Base-by-base conservation (phyloP, 1,284 basidiomycete species). In the Austroboletus novae-zelandiae region DNA sequence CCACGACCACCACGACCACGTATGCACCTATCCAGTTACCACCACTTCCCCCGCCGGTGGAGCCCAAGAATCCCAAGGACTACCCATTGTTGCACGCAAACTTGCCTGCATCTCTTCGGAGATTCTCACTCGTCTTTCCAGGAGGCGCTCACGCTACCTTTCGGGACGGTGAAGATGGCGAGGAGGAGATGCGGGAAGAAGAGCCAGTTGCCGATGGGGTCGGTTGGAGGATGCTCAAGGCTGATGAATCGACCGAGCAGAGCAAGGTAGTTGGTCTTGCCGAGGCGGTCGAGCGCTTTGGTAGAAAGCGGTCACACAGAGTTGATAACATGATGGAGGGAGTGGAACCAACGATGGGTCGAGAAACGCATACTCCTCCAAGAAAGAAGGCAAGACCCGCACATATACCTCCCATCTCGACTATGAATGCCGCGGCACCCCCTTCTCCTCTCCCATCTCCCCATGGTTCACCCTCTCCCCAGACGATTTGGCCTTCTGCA, bases 371-470 rank as follows among this genome's bases (percentile, higher is more conserved):
- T 61, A 77, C 77, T 23, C 79, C 81, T n/a, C 88, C 84, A 39
- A 78, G 87, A 47, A 91, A 91, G 76, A 89, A 86, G 64, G 80
- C 84, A 10, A 80, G 86, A 57, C 77, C 79, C 7, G 71, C 82
- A 15, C 75, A 77, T 45, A 61, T 79, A 34, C 77, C 80, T 20
- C 80, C 74, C 45, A 77, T 84, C 50, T 75, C 76, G 25, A 80
- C 81, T 3, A 71, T 85, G 37, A 83, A 81, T 59, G 77, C 78
- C 9, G 84, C 86, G 13, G 88, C 86, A 8, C 89, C 89, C 9
- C 88, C 86, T 23, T 91, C 89, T 3, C 89, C 88, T 39, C 69
- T 91, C 31, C 89, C 88, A 8, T 91, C 89, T 13, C 89, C 89
- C 20, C 85, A 85, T 66, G 88, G 87, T 25, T 90, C 89, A 9